Evolutionary conservation across 768 basidiomycete species (phyloP).

Genomic region (Naganishia randhawae): DNA sequence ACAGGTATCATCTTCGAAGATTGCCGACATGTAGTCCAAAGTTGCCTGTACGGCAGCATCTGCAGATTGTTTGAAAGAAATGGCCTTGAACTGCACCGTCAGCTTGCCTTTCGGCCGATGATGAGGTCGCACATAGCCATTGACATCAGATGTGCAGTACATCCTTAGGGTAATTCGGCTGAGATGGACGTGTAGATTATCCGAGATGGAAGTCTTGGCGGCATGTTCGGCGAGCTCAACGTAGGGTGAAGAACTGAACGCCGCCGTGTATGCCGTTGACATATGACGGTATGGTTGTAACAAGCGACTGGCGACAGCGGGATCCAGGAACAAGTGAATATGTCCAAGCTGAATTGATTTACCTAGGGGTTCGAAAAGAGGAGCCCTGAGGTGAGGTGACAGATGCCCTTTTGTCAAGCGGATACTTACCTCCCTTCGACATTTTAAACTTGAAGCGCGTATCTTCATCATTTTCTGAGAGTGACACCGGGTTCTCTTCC

Average conservation of each 20-base stretch:
- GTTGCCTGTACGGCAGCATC: not conserved
- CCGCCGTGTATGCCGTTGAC: not conserved
- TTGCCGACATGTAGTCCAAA: not conserved
- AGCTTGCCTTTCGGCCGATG: constrained; percentile 3
- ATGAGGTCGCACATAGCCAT: not conserved
- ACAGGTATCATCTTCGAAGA: not conserved
- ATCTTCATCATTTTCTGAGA: not conserved
- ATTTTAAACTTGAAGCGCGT: not conserved
- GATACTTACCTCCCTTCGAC: not conserved
- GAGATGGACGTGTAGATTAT: not conserved
- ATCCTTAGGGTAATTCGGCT: not conserved
- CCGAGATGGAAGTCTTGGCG: too few relatives aligned
- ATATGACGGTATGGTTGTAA: not conserved
- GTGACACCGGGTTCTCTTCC: not conserved
- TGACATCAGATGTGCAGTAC: not conserved
- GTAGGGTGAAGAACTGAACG: not conserved
- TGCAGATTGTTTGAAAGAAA: not conserved
- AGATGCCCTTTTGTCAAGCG: not conserved
- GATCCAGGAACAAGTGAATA: constrained; percentile 21
- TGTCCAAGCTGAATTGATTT: constrained; percentile 4
- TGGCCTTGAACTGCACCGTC: not conserved
- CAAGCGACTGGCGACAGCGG: constrained; percentile 19
- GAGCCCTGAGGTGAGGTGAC: constrained; percentile 4
- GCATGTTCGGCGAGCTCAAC: too few relatives aligned
- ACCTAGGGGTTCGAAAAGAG: constrained; percentile 25